A percentile compares a stretch with the other conserved stretches of the same genome.
Evolutionary conservation across 306 rosid species (phyloP).

Genomic region (Arachis hypogaea): DNA sequence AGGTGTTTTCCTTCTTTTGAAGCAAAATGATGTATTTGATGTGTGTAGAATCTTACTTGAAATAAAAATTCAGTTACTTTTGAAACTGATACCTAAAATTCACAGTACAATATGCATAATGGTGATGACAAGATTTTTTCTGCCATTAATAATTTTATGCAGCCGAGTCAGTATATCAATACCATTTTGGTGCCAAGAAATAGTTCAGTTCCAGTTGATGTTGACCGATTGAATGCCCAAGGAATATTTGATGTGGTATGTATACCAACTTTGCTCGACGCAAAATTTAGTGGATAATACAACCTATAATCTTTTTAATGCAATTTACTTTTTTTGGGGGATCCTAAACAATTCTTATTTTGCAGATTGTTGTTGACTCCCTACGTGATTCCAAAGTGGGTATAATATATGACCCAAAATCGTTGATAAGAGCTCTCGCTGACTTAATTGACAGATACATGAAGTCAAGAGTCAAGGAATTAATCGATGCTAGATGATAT

Average conservation of each 20-base stretch:
- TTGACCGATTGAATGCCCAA: slow-evolving; percentile 63
- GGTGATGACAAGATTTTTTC: slow-evolving; percentile 7
- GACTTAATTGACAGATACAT: slow-evolving; percentile 54
- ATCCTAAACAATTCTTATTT: slow-evolving; percentile 32
- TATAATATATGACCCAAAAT: slow-evolving; percentile 70
- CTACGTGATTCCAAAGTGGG: slow-evolving; percentile 77
- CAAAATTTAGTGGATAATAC: slow-evolving; percentile 9
- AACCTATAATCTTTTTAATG: not conserved
- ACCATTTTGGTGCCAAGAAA: slow-evolving; percentile 78
- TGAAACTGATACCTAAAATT: slow-evolving; percentile 16
- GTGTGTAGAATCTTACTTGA: slow-evolving; percentile 19
- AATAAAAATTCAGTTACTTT: not conserved
- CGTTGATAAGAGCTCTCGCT: slow-evolving; percentile 69
- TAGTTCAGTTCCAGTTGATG: slow-evolving; percentile 68
- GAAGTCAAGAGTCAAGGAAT: slow-evolving; percentile 42
- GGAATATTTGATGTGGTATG: slow-evolving; percentile 88
- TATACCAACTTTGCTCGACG: slow-evolving; percentile 28
- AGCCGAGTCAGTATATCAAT: slow-evolving; percentile 75
- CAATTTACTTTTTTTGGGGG: not conserved
- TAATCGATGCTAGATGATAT: slow-evolving; percentile 36
- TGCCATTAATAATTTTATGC: slow-evolving; percentile 44
- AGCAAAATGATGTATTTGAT: not conserved
- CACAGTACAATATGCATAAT: slow-evolving; percentile 3
- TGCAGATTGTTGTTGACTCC: slow-evolving; percentile 78
- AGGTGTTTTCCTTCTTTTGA: slow-evolving; percentile 11